Evolutionary conservation across 1,284 basidiomycete species (phyloP).

Genomic region (Erythrobasidium hasegawianum): DNA sequence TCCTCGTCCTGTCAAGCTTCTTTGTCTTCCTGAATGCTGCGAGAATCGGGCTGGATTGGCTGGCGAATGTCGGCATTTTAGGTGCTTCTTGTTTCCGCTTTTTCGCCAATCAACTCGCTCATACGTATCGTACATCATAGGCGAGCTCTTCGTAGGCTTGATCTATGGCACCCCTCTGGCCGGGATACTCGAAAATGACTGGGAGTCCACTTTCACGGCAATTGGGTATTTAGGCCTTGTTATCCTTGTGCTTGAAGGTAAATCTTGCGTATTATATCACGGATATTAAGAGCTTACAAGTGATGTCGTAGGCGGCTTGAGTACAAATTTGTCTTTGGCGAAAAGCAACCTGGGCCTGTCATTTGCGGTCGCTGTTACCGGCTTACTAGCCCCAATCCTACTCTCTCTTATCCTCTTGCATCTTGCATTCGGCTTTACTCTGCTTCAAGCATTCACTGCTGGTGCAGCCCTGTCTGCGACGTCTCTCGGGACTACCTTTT

Average conservation of each 20-base stretch:
- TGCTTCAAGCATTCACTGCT: conserved; percentile 54
- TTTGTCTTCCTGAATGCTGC: conserved; percentile 50
- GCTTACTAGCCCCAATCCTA: conserved; percentile 54
- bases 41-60: conserved; percentile 44
- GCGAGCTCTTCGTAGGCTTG: conserved; percentile 55
- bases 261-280: conserved; percentile 20
- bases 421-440: conserved; percentile 44
- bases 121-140: conserved; percentile 47
- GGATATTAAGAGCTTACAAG: conserved; percentile 37
- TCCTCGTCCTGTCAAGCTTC: conserved; percentile 50
- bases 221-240: conserved; percentile 57
- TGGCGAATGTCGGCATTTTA: conserved; percentile 47
- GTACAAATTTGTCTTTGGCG: conserved; percentile 51
- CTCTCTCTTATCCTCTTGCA: conserved; percentile 53
- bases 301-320: conserved; percentile 52
- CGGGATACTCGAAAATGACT: conserved; percentile 50
- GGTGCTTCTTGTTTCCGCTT: conserved; percentile 2
- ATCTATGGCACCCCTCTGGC: conserved; percentile 55
- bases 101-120: background rate
- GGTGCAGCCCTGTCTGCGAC: conserved; percentile 58
- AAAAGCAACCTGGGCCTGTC: conserved; percentile 53
- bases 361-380: conserved; percentile 52
- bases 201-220: conserved; percentile 53
- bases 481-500: conserved; percentile 57
- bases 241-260: conserved; percentile 57